Base-by-base conservation (phyloP, 768 basidiomycete species). In the Cubamyces sp. region DNA sequence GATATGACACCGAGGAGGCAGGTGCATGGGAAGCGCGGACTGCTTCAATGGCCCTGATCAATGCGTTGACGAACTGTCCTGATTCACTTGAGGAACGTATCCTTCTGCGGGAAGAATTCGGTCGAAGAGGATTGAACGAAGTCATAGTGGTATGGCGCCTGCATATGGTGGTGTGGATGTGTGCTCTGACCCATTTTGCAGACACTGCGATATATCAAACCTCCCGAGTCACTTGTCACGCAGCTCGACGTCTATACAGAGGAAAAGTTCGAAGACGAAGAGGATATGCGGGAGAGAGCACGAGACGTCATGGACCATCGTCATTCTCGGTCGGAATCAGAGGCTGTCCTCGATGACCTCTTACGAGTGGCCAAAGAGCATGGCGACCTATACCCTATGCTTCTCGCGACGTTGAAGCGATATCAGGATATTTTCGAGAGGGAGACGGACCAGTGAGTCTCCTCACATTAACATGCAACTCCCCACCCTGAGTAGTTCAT, bases 191-290 rank as follows among this genome's bases (percentile, higher is more conserved):
- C 1, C 25, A 34, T 23, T 2, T 14, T n/a, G 45, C 66, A 95
- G 94, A 84, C 86, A 4, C 77, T 96, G 7, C 82, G 87, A 62
- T 92, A 92, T 66, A 77, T 86, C 41, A 82, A 84, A 68, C 91
- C 92, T 1, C 90, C 92, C 7, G 92, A 90, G n/a, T 72, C 68
- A 3, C 75, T 96, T n/a, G 70, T 90, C n/a, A 89, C 81, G 0
- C 94, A 96, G 68, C 75, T 95, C 6, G 84, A 89, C 64, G 81
- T 92, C 26, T 96, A 94, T 67, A 82, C 84, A 0, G 94, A 96
- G 64, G 94, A 96, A 72, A 91, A 92, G 67, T 91, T 88, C 47
- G 94, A 96, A 68, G 94, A 97, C 70, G 90, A 92, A 71, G 87
- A 91, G 69, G 91, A 95, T 52, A 81, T 92, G 74, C 85, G 86